Evolutionary conservation across 1,139 yeast genomes (phyloP).

Genomic region (Yamadazyma pseudoaaseri): DNA sequence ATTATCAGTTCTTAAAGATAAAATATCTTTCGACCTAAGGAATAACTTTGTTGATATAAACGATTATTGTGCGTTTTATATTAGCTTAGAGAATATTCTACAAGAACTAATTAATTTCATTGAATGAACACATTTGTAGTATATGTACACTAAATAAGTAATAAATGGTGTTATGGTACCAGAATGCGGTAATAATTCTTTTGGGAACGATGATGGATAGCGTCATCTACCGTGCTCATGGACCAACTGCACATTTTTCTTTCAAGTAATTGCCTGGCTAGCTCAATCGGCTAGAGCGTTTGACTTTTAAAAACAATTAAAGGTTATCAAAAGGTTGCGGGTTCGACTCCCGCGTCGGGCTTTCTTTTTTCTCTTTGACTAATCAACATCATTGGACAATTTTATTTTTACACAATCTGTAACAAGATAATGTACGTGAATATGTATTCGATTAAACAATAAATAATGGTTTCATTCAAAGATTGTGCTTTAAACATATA

Average conservation of each 20-base stretch:
- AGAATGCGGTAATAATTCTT: too few relatives aligned
- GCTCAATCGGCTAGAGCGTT: conserved; percentile 23
- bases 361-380: conserved; percentile 12
- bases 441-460: conserved; percentile 11
- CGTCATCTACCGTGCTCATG: too few relatives aligned
- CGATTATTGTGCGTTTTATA: conserved; percentile 47
- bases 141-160: conserved; percentile 3
- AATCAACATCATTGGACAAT: too few relatives aligned
- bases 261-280: conserved; percentile 17
- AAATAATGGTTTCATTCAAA: conserved; percentile 6
- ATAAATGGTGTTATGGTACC: too few relatives aligned
- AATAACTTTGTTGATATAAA: conserved; percentile 47
- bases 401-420: too few relatives aligned
- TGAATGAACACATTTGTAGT: conserved; percentile 5
- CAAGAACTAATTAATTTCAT: conserved; percentile 41
- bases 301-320: conserved; percentile 15
- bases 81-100: conserved; percentile 40
- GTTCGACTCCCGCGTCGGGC: conserved; percentile 24
- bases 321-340: conserved; percentile 20
- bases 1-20: conserved; percentile 34
- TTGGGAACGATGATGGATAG: too few relatives aligned
- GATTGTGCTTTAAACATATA: not conserved
- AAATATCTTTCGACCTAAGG: conserved; percentile 41
- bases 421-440: conserved; percentile 3
- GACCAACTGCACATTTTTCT: too few relatives aligned